These are phyloP conservation scores for Cavenderia fasciculata DNA, from an alignment of 78 protist genomes.

Conservation along the genomic window DNA sequence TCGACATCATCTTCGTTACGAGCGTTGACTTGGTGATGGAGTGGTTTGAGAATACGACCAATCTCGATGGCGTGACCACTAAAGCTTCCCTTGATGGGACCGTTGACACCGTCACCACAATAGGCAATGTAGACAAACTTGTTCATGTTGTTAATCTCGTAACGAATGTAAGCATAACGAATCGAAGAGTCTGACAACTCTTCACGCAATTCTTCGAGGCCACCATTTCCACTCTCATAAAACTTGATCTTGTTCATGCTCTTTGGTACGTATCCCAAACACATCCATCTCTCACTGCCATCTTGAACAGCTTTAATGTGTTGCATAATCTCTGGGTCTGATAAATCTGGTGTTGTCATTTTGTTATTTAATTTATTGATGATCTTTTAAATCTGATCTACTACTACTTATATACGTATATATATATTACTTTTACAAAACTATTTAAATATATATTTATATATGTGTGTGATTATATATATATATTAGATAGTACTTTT, in stretches of 20 bases:
- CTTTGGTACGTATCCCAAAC: slow-evolving; percentile 76
- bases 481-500: too few species aligned
- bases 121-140: slow-evolving; percentile 73
- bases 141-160: slow-evolving; percentile 56
- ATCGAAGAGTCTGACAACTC: slow-evolving; percentile 63
- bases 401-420: neutral
- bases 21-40: slow-evolving; percentile 78
- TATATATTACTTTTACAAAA: neutral
- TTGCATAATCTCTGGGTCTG: slow-evolving; percentile 32
- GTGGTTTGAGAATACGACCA: slow-evolving; percentile 26
- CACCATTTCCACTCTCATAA: slow-evolving; percentile 70
- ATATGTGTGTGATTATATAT: too few species aligned
- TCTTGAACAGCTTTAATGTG: slow-evolving; percentile 55
- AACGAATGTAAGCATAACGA: slow-evolving; percentile 70
- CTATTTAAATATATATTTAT: neutral
- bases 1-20: slow-evolving; percentile 79
- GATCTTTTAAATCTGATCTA: too few species aligned
- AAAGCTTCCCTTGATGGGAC: slow-evolving; percentile 73
- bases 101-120: slow-evolving; percentile 83
- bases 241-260: slow-evolving; percentile 49
- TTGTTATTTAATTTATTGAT: too few species aligned
- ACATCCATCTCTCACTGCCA: slow-evolving; percentile 42
- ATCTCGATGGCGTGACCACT: slow-evolving; percentile 51
- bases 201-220: slow-evolving; percentile 59
- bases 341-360: slow-evolving; percentile 51